Evolutionary conservation across 805 yeast genomes (phyloP).

Genomic region (Danielozyma ontarioensis): DNA sequence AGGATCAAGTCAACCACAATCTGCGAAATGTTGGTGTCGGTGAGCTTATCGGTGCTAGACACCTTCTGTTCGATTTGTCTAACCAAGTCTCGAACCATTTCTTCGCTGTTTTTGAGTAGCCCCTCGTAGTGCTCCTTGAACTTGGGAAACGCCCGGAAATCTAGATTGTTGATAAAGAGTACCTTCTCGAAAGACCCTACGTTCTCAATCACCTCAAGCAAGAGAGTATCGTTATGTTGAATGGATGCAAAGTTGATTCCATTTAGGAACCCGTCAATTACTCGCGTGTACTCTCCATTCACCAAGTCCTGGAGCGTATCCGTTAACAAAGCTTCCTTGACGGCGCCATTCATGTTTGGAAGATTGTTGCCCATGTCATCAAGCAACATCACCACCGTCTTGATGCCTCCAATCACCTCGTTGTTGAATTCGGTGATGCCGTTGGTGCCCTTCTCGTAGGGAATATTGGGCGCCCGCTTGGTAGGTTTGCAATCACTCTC

Average conservation of each 20-base stretch:
- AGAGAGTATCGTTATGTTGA: constrained; percentile 20
- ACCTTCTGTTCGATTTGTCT: constrained; percentile 51
- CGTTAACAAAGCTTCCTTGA: neutral
- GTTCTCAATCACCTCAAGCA: constrained; percentile 44
- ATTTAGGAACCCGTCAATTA: neutral
- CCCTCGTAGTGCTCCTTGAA: constrained; percentile 9
- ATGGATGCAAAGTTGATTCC: constrained; percentile 3
- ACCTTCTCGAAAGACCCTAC: constrained; percentile 17
- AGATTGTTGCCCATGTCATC: too few species aligned
- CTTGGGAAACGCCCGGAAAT: constrained; percentile 5
- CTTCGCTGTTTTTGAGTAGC: constrained; percentile 18
- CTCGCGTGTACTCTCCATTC: neutral
- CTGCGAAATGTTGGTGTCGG: constrained; percentile 68
- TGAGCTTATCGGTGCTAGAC: constrained; percentile 37
- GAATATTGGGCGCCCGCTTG: constrained; percentile 30
- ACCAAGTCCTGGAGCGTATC: neutral
- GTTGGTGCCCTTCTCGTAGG: constrained; percentile 57
- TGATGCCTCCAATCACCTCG: constrained; percentile 44
- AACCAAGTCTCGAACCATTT: constrained; percentile 54
- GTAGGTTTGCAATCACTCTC: constrained; percentile 43
- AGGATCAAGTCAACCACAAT: constrained; percentile 70
- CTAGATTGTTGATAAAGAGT: constrained; percentile 9
- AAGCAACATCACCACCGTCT: constrained; percentile 46
- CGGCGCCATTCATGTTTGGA: too few species aligned
- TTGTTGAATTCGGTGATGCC: constrained; percentile 53